phyloP scores from a whole-genome alignment of 1,284 basidiomycete genomes.

The Takashimella koratensis region DNA sequence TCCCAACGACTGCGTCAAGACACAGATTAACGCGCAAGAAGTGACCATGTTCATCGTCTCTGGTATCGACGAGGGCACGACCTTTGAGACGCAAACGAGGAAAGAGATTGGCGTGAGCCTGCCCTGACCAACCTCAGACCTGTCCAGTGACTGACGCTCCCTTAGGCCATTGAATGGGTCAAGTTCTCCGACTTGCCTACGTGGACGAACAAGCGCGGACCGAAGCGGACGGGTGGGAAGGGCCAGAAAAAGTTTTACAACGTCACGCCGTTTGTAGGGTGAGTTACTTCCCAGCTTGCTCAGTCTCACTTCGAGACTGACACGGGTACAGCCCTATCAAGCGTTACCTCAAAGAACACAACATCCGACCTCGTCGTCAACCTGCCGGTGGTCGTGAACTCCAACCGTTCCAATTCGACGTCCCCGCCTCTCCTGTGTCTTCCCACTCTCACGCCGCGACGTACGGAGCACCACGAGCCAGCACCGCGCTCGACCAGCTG shows the following conservation, averaged over 20 bases:
- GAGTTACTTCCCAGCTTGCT: constrained; percentile 48
- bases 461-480: constrained; percentile 5
- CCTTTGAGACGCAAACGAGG: constrained; percentile 88
- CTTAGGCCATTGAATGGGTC: constrained; percentile 96
- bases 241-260: constrained; percentile 79
- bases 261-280: constrained; percentile 92
- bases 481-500: constrained; percentile 34
- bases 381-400: constrained; percentile 19
- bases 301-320: neutral
- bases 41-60: constrained; percentile 90
- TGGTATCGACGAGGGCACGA: constrained; percentile 82
- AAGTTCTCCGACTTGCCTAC: constrained; percentile 83
- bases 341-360: neutral
- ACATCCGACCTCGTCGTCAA: neutral
- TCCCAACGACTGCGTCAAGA: constrained; percentile 70
- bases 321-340: neutral
- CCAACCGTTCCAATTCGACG: constrained; percentile 37
- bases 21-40: constrained; percentile 81
- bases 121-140: constrained; percentile 1
- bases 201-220: constrained; percentile 74
- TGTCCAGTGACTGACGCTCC: constrained; percentile 3
- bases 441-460: constrained; percentile 1
- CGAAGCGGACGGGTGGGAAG: constrained; percentile 47
- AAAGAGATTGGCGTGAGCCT: constrained; percentile 98
- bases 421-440: constrained; percentile 5